phyloP scores from a whole-genome alignment of 768 basidiomycete genomes.

The Trametopsis cervina region DNA sequence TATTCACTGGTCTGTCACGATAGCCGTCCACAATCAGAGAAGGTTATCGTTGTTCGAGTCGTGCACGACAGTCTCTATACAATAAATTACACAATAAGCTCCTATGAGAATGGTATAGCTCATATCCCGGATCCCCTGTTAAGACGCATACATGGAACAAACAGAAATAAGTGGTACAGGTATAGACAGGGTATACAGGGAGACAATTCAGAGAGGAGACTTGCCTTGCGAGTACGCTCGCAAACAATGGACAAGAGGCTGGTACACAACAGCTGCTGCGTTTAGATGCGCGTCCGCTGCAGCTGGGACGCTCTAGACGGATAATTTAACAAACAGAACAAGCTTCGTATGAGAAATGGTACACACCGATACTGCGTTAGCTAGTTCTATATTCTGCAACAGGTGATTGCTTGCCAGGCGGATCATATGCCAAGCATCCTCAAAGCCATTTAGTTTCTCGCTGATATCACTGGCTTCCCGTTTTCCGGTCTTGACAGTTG shows the following conservation, averaged over 20 bases:
- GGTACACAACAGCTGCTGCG: constrained; percentile 16
- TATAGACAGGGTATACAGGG: background rate
- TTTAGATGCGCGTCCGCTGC: constrained; percentile 18
- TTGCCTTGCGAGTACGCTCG: constrained; percentile 20
- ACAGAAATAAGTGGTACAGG: background rate
- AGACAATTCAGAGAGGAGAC: constrained; percentile 10
- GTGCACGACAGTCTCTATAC: too few relatives aligned
- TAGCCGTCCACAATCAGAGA: too few relatives aligned
- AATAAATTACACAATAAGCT: too few relatives aligned
- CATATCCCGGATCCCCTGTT: too few relatives aligned
- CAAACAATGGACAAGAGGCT: constrained; percentile 22
- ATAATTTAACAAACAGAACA: too few relatives aligned
- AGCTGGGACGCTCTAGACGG: constrained; percentile 11
- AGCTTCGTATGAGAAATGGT: background rate
- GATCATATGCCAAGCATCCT: constrained; percentile 24
- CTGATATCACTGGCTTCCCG: constrained; percentile 17
- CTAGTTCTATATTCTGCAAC: constrained; percentile 19
- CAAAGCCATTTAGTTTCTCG: constrained; percentile 19
- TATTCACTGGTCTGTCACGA: too few relatives aligned
- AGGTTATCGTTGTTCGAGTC: too few relatives aligned
- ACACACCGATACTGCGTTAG: constrained; percentile 16
- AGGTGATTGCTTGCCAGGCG: constrained; percentile 18
- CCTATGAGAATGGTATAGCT: too few relatives aligned
- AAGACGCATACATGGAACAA: too few relatives aligned
- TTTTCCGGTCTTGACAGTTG: constrained; percentile 2